These are phyloP conservation scores for Acer negundo DNA, from an alignment of 345 rosid species.

Conservation along the genomic window DNA sequence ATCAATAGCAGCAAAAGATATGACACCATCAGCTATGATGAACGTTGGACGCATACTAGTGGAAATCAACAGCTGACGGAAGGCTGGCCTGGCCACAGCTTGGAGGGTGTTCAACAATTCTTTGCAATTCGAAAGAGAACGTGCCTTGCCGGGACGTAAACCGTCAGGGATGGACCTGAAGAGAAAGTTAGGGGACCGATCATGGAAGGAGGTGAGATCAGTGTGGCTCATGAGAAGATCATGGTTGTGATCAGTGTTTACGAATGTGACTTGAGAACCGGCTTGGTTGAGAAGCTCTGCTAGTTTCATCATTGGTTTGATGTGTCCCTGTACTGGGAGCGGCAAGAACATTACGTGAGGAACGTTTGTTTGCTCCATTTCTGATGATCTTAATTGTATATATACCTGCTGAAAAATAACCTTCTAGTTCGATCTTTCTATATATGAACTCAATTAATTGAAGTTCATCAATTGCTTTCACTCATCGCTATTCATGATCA, in stretches of 20 bases:
- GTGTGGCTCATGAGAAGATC: constrained; percentile 27
- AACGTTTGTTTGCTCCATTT: background rate
- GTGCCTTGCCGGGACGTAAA: constrained; percentile 29
- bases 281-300: constrained; percentile 51
- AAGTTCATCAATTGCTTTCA: too few species aligned
- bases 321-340: constrained; percentile 59
- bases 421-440: background rate
- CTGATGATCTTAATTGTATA: background rate
- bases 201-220: constrained; percentile 34
- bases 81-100: background rate
- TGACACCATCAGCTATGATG: constrained; percentile 41
- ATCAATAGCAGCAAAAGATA: constrained; percentile 33
- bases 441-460: too few species aligned
- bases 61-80: constrained; percentile 25
- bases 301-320: constrained; percentile 62
- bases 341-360: constrained; percentile 55
- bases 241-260: constrained; percentile 41
- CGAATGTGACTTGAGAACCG: constrained; percentile 59
- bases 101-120: constrained; percentile 23
- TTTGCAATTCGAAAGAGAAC: background rate
- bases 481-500: too few species aligned
- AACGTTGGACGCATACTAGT: constrained; percentile 20
- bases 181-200: constrained; percentile 26
- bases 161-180: constrained; percentile 40
- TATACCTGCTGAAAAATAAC: too few species aligned